Evolutionary conservation across 2,329 filamentous ascomycete species (phyloP), one percentile per base, ranked within the genome.

Genomic region (Cladophialophora chaetospira): DNA sequence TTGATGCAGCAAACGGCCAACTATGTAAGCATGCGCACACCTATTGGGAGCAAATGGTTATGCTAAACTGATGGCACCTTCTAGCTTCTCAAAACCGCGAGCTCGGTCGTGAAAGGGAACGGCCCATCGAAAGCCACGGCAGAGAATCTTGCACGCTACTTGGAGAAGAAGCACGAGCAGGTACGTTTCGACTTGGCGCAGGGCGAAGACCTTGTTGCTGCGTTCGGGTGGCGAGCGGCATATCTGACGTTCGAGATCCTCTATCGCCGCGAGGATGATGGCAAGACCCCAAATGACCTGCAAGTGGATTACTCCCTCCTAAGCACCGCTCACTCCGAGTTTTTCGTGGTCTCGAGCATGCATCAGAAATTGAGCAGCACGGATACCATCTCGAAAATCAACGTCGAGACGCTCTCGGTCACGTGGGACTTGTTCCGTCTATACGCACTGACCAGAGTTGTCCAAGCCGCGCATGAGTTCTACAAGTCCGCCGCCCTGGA

Each of bases 1-100:
- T 77, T 91, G 57, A 89, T 86, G 8, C 88, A 91, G 71, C 88
- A 91, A 73, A 87, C 89, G 2, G 86, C 87, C 2, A 81, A 86
- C 57, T 91, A 90, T 36, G 81, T 91, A 45, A 79, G 90, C 62
- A 90, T 90, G 73, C 87, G 90, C 3, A 85, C 86, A 2, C 81
- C n/a, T n/a, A n/a, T n/a, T n/a, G n/a, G n/a, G n/a, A n/a, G n/a
- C n/a, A n/a, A n/a, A n/a, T n/a, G n/a, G n/a, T n/a, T n/a, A n/a
- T n/a, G n/a, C n/a, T n/a, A n/a, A n/a, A n/a, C n/a, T n/a, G 87
- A 58, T 90, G 36, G 17, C 9, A 13, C 8, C 17, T 8, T 40
- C 17, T 13, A 91, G 35, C 81, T 91, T 45, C 80, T 91, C 62
- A 91, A 91, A 79, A 84, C 87, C 3, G 87, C 87, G 0, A 84